A percentile compares a stretch with the other conserved stretches of the same genome.
These are phyloP conservation scores for Polygonum maritimum DNA, from an alignment of 148 eudicot species.

Conservation along the genomic window DNA sequence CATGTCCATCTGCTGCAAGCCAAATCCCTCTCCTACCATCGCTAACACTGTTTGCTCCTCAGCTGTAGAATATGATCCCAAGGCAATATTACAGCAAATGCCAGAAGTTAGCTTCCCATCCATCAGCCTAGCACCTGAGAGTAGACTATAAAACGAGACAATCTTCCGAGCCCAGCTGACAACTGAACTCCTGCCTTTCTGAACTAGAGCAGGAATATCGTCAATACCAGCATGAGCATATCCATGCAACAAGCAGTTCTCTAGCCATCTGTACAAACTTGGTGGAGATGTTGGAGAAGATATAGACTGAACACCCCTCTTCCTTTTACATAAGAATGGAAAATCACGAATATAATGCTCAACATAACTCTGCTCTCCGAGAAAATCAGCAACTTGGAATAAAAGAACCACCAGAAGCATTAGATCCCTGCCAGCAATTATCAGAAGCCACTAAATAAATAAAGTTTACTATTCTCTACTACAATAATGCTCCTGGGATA, in stretches of 20 bases:
- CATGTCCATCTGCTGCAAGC: slow-evolving; percentile 86
- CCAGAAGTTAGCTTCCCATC: slow-evolving; percentile 70
- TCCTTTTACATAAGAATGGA: slow-evolving; percentile 52
- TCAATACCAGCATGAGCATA: slow-evolving; percentile 28
- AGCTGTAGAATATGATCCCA: slow-evolving; percentile 48
- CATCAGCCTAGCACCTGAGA: slow-evolving; percentile 54
- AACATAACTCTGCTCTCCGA: slow-evolving; percentile 58
- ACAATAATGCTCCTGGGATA: neutral
- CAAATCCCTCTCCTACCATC: slow-evolving; percentile 95
- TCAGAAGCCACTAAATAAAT: neutral
- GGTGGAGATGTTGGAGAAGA: slow-evolving; percentile 49
- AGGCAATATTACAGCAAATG: slow-evolving; percentile 64
- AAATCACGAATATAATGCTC: slow-evolving; percentile 94
- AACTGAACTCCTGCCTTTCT: slow-evolving; percentile 50
- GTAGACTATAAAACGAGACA: slow-evolving; percentile 71
- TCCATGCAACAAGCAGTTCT: slow-evolving; percentile 72
- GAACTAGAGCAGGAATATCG: slow-evolving; percentile 75
- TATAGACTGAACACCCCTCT: slow-evolving; percentile 19
- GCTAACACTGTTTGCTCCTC: slow-evolving; percentile 82
- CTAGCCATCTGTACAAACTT: slow-evolving; percentile 88
- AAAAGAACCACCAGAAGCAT: slow-evolving; percentile 60
- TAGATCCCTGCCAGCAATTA: slow-evolving; percentile 55
- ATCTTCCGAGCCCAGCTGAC: slow-evolving; percentile 88
- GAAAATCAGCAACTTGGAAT: slow-evolving; percentile 49
- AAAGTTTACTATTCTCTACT: neutral